phyloP scores from a whole-genome alignment of 352 stramenopile species.

The Globisporangium sylvaticum region DNA sequence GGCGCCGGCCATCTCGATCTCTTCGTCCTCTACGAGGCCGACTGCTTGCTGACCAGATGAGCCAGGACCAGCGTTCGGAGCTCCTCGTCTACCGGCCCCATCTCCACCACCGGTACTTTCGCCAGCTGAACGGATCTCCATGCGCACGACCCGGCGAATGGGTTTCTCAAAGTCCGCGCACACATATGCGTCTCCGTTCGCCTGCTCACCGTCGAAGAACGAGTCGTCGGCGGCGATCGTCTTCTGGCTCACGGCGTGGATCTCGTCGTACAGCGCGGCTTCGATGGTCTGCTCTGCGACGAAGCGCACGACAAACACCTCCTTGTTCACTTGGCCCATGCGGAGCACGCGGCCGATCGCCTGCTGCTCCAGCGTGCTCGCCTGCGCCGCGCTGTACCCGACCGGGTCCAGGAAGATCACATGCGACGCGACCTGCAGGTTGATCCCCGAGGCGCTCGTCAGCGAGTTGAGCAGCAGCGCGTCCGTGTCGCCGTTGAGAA shows the following conservation, averaged over 20 bases:
- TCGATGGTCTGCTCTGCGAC: constrained; percentile 76
- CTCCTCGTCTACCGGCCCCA: constrained; percentile 4
- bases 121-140: constrained; percentile 30
- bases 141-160: constrained; percentile 54
- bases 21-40: constrained; percentile 27
- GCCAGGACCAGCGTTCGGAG: not conserved
- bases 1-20: constrained; percentile 63
- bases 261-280: constrained; percentile 65
- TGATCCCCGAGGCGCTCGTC: constrained; percentile 81
- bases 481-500: constrained; percentile 55
- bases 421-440: constrained; percentile 79
- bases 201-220: constrained; percentile 65
- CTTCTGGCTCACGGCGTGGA: constrained; percentile 49
- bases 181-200: constrained; percentile 43
- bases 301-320: constrained; percentile 71
- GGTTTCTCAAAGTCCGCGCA: constrained; percentile 51
- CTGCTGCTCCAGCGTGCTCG: constrained; percentile 73
- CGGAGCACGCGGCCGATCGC: constrained; percentile 80
- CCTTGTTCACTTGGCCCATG: constrained; percentile 76
- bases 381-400: constrained; percentile 63
- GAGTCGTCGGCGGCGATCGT: constrained; percentile 44
- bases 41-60: not conserved
- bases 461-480: constrained; percentile 79
- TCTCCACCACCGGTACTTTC: constrained; percentile 3
- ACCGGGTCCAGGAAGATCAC: constrained; percentile 81